These are phyloP conservation scores for Hypoxylon sp. DNA, from an alignment of 2,329 filamentous ascomycete species.

Conservation along the genomic window DNA sequence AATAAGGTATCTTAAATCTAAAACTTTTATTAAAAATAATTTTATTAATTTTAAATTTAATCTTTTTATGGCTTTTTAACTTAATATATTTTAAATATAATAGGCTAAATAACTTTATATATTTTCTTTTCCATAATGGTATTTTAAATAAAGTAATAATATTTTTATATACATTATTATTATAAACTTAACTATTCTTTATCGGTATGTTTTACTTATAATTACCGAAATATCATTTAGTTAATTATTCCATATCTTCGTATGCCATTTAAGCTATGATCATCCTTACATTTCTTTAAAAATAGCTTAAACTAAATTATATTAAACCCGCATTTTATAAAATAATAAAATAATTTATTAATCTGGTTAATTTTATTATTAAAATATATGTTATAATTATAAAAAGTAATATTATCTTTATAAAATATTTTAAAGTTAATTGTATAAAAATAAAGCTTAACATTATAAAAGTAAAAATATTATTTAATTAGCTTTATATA, in stretches of 20 bases:
- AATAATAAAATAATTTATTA: not conserved
- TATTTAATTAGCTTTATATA: not conserved
- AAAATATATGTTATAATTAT: not conserved
- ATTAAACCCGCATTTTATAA: not conserved
- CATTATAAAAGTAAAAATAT: not conserved
- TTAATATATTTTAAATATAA: too few relatives aligned
- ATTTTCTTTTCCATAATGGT: not conserved
- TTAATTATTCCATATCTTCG: not conserved
- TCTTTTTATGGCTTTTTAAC: too few relatives aligned
- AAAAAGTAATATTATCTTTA: not conserved
- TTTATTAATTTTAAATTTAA: too few relatives aligned
- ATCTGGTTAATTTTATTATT: not conserved
- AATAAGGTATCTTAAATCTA: too few relatives aligned
- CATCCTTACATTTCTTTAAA: too few relatives aligned
- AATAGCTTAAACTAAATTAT: too few relatives aligned
- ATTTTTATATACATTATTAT: not conserved
- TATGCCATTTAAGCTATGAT: not conserved
- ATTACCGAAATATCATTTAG: not conserved
- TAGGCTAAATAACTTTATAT: too few relatives aligned
- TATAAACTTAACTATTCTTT: not conserved
- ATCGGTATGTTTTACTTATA: not conserved
- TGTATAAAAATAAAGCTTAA: not conserved
- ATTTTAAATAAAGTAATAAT: not conserved
- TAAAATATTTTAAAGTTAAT: not conserved
- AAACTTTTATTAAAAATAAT: too few relatives aligned